Evolutionary conservation across 2,329 filamentous ascomycete species (phyloP), one percentile per base, ranked within the genome.

Genomic region (Ceratocystis smalleyi): DNA sequence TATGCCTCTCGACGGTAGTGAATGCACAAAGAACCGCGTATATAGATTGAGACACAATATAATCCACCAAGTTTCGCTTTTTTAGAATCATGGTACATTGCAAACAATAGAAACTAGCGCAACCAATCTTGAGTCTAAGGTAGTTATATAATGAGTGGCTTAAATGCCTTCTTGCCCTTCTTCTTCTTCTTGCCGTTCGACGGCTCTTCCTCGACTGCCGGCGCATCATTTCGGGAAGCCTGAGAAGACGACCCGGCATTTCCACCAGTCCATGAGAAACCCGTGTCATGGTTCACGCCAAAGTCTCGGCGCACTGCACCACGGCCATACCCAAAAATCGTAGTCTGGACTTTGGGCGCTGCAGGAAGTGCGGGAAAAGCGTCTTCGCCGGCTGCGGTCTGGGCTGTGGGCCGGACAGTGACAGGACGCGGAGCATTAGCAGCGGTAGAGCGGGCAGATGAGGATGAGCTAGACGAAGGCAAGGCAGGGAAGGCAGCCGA

Each of bases 291-390:
- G 5, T 70, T 69, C 1, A 68, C 70, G 7, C 77, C 78, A 47
- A 77, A 74, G 69, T 85, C 82, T 51, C 83, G 73, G 59, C 81
- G 76, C 17, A 86, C 82, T 40, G 77, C 73, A 3, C 82, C 75
- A 3, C 75, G 73, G 1, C 83, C 83, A 69, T 85, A 84, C 2
- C 82, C 82, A 64, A 84, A 84, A 55, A 85, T 83, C 0, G 81
- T 83, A 1, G 81, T 83, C 51, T 77, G 77, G 2, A 82, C 81
- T 70, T 85, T 96, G 0, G 88, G 81, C 1, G 90, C 91, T 0
- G 84, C 79, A 0, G 91, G 91, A 0, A 96, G 79, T 1, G 90
- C 86, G 0, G 91, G 92, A 74, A 96, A 96, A 0, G 85, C 83
- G 67, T 91, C 86, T 55, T 75, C 75, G 59, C 72, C 60, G 5